Base-by-base conservation (phyloP, 768 basidiomycete genomes). In the Macrolepiota dolichaula region DNA sequence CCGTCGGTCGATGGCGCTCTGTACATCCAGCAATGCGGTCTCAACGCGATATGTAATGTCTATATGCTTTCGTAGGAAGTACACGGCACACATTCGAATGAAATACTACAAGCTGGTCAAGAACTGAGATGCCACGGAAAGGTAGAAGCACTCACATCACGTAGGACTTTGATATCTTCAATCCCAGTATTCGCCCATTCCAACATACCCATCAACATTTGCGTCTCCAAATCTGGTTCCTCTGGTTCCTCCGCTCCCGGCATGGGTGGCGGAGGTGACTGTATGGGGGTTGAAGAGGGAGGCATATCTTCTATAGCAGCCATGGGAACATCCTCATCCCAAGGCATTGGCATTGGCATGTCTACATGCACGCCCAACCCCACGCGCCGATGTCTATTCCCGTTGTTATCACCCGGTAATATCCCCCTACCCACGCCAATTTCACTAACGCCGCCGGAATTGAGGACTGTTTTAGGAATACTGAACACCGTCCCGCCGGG, bases 11-110 rank as follows among this genome's bases (percentile, higher is more conserved):
- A 61, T 61, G 6, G 59, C 59, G 11, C 37, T 36, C 37, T 55
- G 46, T 2, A 61, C 59, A 13, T 61, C 32, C 15, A 55, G 46
- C 22, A 75, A 55, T n/a, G 67, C 67, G 15, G 67, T 63, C 57
- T 73, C 70, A 15, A 74, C 69, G 42, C 66, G 68, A 29, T 67
- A 57, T 53, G 71, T 74, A 10, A 67, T 60, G 51, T 76, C 72
- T 51, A 72, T 71, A 49, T 73, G 72, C 51, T 69, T 65, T 4
- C 44, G 52, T 10, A 61, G 17, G 27, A 61, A 61, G 42, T 55
- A 49, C 35, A 54, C 24, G 4, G 59, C 35, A 27, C 44, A 49
- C 29, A 49, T 37, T 44, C 46, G 42, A 25, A 61, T 36, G 32
- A 61, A 61, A 42, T 47, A 38, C 59, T 61, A 17, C 24, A 40